Evolutionary conservation across 768 basidiomycete genomes (phyloP), one percentile per base, ranked within the genome.

Genomic region (Cubamyces sp.): DNA sequence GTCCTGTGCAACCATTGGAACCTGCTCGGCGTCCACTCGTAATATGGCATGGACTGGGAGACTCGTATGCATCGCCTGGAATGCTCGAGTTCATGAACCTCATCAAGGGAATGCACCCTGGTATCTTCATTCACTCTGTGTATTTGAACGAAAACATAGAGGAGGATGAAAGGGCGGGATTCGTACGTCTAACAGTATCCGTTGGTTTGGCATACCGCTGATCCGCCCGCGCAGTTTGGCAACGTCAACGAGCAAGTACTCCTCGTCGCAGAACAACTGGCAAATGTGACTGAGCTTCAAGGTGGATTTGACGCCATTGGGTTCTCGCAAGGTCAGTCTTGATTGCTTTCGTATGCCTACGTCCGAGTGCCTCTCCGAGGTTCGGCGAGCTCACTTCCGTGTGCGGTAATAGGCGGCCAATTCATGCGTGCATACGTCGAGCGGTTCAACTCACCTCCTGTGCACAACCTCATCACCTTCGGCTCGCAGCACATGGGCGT

Each of bases 401-500:
- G 19, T 26, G 8, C n/a, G 15, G 16, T 50, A 28, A 16, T 62
- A 88, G 88, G 88, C 19, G 92, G 92, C 5, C 93, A 93, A 70
- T 94, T 95, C 73, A 81, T 94, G 40, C 84, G 93, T n/a, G 92
- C 87, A 30, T 94, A 92, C 66, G 83, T 90, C 19, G 89, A 94
- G 67, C 78, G 84, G 23, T 87, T 87, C 72, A 93, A 93, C 70
- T 70, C 73, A 3, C 93, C 91, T 0, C 87, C 87, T 0, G 77
- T 94, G 3, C 78, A 87, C 72, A 95, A 94, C 72, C 83, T 95
- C 64, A 84, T 95, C 49, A 93, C 92, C 0, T 94, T 95, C 70
- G 93, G 92, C 47, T 87, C 90, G 19, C 92, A 92, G 62, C 92
- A 94, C 69, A 91, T 92, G 87, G 92, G 92, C 26, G 79, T 94